These are phyloP conservation scores for Shiraia bambusicola DNA, from an alignment of 2,329 filamentous ascomycete species.

Conservation along the genomic window DNA sequence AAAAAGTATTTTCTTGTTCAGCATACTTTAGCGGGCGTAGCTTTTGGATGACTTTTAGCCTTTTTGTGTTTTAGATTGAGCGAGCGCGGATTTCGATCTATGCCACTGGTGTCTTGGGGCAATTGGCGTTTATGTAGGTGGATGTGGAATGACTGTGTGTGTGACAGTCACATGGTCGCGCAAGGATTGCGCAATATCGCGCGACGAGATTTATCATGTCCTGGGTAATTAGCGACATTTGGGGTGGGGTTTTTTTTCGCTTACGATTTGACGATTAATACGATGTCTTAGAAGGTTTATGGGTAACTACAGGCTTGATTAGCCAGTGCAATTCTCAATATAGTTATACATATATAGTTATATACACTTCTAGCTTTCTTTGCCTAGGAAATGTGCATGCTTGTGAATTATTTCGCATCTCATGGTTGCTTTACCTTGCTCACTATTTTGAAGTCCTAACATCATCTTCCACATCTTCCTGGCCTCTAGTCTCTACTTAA, in stretches of 20 bases:
- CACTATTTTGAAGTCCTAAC: too few relatives aligned
- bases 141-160: not conserved
- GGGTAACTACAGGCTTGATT: conserved; percentile 1
- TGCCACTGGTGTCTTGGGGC: not conserved
- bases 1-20: not conserved
- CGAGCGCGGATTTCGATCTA: not conserved
- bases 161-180: conserved; percentile 6
- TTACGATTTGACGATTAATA: conserved; percentile 2
- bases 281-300: conserved; percentile 8
- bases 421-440: too few relatives aligned
- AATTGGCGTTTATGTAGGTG: conserved; percentile 6
- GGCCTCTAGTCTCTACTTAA: too few relatives aligned
- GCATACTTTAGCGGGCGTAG: too few relatives aligned
- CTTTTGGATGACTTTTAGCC: too few relatives aligned
- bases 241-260: not conserved
- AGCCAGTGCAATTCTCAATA: too few relatives aligned
- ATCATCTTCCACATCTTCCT: too few relatives aligned
- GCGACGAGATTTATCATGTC: not conserved
- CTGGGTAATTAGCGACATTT: not conserved
- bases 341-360: too few relatives aligned
- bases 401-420: too few relatives aligned
- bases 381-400: too few relatives aligned
- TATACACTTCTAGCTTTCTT: too few relatives aligned
- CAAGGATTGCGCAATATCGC: conserved; percentile 22
- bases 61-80: too few relatives aligned